These are phyloP conservation scores for Saussurea involucrata DNA, from an alignment of 129 eudicot genomes.

Conservation along the genomic window DNA sequence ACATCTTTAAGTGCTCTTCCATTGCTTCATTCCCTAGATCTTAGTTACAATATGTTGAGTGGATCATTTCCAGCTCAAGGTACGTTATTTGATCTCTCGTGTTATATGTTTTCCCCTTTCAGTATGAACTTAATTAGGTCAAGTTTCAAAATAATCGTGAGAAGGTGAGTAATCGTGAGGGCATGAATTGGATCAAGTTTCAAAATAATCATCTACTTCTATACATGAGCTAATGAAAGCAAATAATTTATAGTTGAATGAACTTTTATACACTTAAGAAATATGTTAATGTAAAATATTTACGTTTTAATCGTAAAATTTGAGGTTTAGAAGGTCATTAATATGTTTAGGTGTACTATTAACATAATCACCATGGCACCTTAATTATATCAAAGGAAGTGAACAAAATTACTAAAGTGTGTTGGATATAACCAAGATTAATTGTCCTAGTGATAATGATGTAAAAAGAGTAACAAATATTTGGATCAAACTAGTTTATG, in stretches of 20 bases:
- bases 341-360: neutral
- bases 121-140: too few relatives aligned
- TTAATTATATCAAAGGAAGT: too few relatives aligned
- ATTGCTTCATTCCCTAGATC: conserved; percentile 1
- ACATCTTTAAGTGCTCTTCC: conserved; percentile 1
- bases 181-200: neutral
- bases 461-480: neutral
- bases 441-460: neutral
- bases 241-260: too few relatives aligned
- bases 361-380: neutral
- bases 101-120: neutral
- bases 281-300: too few relatives aligned
- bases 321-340: neutral
- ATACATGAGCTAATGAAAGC: too few relatives aligned
- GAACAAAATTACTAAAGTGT: neutral
- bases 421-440: neutral
- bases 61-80: conserved; percentile 15
- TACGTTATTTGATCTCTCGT: neutral
- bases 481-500: neutral
- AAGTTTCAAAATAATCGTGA: too few relatives aligned
- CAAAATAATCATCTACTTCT: neutral
- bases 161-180: neutral
- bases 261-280: too few relatives aligned
- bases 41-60: neutral
- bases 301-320: neutral